phyloP scores from a whole-genome alignment of 306 rosid species.

The Echinosophora koreensis region DNA sequence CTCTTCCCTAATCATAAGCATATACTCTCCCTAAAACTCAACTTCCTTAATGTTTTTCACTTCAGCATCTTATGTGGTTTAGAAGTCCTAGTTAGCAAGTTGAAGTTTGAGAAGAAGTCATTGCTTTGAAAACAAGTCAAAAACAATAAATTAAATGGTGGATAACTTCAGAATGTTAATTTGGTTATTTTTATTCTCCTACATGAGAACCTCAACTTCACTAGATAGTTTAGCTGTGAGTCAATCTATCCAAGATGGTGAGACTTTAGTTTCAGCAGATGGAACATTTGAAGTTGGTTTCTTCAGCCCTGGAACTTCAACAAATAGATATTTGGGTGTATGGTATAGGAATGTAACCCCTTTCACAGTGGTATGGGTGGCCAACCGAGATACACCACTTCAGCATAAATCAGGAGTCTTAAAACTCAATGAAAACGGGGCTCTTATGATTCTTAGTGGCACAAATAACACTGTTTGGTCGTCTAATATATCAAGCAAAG shows the following conservation, averaged over 20 bases:
- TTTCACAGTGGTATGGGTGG: constrained; percentile 42
- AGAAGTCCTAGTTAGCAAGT: neutral
- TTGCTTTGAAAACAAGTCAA: neutral
- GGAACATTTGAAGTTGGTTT: constrained; percentile 43
- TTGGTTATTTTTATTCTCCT: neutral
- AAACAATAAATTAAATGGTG: neutral
- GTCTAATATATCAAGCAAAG: constrained; percentile 1
- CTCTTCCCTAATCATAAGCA: too few relatives aligned
- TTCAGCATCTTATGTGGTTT: neutral
- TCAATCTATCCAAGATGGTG: constrained; percentile 20
- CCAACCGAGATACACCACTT: constrained; percentile 39
- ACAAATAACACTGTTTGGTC: constrained; percentile 37
- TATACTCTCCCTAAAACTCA: neutral
- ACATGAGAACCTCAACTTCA: neutral
- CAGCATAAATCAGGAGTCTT: constrained; percentile 29
- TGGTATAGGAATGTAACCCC: constrained; percentile 44
- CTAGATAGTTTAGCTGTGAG: neutral
- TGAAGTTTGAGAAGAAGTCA: neutral
- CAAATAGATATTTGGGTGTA: constrained; percentile 35
- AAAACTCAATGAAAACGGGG: constrained; percentile 17
- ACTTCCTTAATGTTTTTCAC: neutral
- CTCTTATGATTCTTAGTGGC: constrained; percentile 34
- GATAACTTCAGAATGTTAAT: neutral
- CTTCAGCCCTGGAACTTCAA: constrained; percentile 39
- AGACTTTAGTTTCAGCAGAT: constrained; percentile 39